Conservation (phyloP, 805 yeast species). For the Yarrowia sp. region DNA sequence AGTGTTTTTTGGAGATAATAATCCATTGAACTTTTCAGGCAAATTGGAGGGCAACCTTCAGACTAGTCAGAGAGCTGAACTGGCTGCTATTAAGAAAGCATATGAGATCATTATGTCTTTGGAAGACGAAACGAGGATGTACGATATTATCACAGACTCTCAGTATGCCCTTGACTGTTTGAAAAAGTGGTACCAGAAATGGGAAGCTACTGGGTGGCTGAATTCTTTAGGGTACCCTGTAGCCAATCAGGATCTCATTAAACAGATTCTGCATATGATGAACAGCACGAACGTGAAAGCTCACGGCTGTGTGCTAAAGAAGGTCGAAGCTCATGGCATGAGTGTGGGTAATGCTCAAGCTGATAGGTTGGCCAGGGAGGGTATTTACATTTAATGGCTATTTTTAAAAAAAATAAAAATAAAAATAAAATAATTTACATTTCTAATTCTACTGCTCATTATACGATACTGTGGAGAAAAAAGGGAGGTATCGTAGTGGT, state of each 20-base stretch:
- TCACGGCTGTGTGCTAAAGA: too few relatives aligned
- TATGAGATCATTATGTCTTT: background rate
- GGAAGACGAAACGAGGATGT: background rate
- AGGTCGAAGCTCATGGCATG: background rate
- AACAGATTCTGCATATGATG: background rate
- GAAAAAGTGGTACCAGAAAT: background rate
- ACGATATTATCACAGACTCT: background rate
- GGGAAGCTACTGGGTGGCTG: background rate
- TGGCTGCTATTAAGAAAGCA: background rate
- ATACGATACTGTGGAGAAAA: too few relatives aligned
- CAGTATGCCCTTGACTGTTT: background rate
- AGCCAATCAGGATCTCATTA: background rate
- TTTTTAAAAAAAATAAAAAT: too few relatives aligned
- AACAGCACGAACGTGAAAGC: too few relatives aligned
- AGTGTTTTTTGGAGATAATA: background rate
- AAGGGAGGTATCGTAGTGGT: too few relatives aligned
- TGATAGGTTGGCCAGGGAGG: background rate
- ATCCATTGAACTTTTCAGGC: background rate
- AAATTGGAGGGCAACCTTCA: background rate
- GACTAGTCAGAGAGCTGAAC: background rate
- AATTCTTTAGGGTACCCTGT: background rate
- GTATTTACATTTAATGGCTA: background rate
- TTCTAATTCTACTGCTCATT: too few relatives aligned
- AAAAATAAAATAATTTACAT: too few relatives aligned
- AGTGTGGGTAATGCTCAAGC: background rate